Evolutionary conservation across 225 moss, liverwort and hornwort species (phyloP).

Genomic region (Physcomitrellopsis africana): DNA sequence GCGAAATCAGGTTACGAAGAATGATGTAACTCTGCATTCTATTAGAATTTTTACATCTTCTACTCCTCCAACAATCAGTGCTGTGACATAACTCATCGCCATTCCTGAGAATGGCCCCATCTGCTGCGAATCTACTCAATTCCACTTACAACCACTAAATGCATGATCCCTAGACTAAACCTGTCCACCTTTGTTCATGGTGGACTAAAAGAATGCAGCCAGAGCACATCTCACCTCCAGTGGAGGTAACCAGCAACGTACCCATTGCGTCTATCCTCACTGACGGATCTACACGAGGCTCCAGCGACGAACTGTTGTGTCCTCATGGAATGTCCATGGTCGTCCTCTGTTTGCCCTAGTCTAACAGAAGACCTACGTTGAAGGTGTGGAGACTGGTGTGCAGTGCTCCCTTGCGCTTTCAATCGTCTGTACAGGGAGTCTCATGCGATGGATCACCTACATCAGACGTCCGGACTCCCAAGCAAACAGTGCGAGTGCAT

Average conservation of each 20-base stretch:
- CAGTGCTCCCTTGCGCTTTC: constrained; percentile 19
- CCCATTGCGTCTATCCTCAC: too few species aligned
- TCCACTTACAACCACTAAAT: not conserved
- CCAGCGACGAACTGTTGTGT: too few species aligned
- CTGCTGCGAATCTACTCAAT: not conserved
- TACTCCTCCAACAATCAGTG: too few species aligned
- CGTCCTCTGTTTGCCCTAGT: too few species aligned
- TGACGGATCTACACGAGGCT: too few species aligned
- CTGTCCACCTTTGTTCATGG: not conserved
- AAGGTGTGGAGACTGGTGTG: not conserved
- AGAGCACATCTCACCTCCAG: constrained; percentile 14
- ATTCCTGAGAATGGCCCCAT: not conserved
- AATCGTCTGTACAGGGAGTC: constrained; percentile 38
- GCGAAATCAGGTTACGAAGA: too few species aligned
- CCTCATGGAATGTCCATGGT: too few species aligned
- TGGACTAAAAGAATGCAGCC: too few species aligned
- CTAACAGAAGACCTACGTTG: too few species aligned
- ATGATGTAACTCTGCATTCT: too few species aligned
- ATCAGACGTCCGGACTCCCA: constrained; percentile 33
- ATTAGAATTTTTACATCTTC: too few species aligned
- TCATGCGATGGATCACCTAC: constrained; percentile 43
- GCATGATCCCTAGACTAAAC: constrained; percentile 21
- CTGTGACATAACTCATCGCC: too few species aligned
- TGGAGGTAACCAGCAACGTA: not conserved
- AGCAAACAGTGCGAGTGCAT: constrained; percentile 21